Evolutionary conservation across 495 filamentous ascomycete species (phyloP), one percentile per base, ranked within the genome.

Genomic region (Acidomyces sp.): DNA sequence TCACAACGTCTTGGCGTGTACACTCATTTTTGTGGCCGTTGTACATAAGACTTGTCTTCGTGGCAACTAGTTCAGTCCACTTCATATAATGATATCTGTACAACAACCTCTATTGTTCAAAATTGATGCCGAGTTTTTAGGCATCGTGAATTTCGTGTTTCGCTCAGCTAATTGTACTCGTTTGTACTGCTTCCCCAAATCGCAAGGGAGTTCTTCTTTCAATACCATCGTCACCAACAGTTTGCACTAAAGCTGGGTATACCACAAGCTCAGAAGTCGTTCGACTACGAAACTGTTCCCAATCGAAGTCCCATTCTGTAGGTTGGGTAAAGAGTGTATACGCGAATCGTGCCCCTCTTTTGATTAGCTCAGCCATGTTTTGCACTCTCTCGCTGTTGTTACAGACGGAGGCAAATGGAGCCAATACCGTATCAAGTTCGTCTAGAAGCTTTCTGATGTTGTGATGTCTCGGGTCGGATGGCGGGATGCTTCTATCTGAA

Each of bases 241-340:
- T 38, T 43, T 61, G 55, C 19, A 58, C 4, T 18, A 64, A 41
- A 0, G 53, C 54, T 5, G 61, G 61, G 39, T 61, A 64, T 5
- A 61, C 51, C 13, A 59, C 52, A 24, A 62, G 34, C 25, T 29
- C 43, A 51, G 16, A 52, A 54, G 4, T 38, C 13, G 36, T 51
- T 38, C 23, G 39, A 22, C 2, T n/a, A n/a, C n/a, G n/a, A n/a
- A n/a, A n/a, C n/a, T 45, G 43, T 21, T 49, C 28, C 52, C 52
- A 64, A 22, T 61, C 57, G 21, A 64, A 58, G 4, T 35, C 23
- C 42, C 45, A 62, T 1, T 40, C 31, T 33, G 54, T 53, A 4
- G 58, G 60, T 44, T 64, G 59, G 9, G 54, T 48, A 41, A 64
- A 64, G 18, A 64, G 43, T 9, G 55, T 43, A 45, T 56, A 64